Conservation (phyloP, 768 basidiomycete species). For the Coprinopsis marcescibilis region DNA sequence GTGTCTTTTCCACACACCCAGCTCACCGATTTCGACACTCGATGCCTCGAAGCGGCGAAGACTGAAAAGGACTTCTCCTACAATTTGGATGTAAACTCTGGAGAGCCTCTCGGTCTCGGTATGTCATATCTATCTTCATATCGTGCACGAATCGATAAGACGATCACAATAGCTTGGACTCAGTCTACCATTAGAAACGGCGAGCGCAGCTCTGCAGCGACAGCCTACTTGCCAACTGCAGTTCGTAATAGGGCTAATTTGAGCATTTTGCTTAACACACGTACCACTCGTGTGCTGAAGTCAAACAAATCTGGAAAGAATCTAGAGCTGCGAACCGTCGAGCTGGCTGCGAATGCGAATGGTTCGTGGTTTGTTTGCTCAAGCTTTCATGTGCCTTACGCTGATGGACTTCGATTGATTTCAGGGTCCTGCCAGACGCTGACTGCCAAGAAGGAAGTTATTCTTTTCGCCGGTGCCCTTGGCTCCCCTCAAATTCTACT, state of each 20-base stretch:
- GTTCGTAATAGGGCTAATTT: slow-evolving; percentile 23
- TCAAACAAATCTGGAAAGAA: no score
- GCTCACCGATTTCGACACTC: slow-evolving; percentile 22
- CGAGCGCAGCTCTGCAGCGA: slow-evolving; percentile 25
- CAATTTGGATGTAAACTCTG: slow-evolving; percentile 24
- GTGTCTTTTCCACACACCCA: slow-evolving; percentile 27
- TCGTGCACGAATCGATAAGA: background rate
- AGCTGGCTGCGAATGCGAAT: no score
- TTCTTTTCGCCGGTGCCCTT: slow-evolving; percentile 13
- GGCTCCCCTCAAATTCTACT: slow-evolving; percentile 13
- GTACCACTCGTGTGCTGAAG: slow-evolving; percentile 21
- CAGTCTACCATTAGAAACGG: slow-evolving; percentile 23
- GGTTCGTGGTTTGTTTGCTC: no score
- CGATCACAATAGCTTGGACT: slow-evolving; percentile 11
- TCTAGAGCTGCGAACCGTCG: no score
- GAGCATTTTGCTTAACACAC: slow-evolving; percentile 25
- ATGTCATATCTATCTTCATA: background rate
- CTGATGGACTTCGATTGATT: no score
- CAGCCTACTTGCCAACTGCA: slow-evolving; percentile 21
- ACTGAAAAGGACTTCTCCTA: slow-evolving; percentile 20
- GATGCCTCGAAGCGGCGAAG: slow-evolving; percentile 27
- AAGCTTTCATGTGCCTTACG: no score
- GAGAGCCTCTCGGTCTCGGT: slow-evolving; percentile 26
- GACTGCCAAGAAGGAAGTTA: slow-evolving; percentile 8
- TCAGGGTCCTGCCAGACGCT: background rate